Evolutionary conservation across 495 filamentous ascomycete genomes (phyloP), one percentile per base, ranked within the genome.

Genomic region (Xylaria castorea): DNA sequence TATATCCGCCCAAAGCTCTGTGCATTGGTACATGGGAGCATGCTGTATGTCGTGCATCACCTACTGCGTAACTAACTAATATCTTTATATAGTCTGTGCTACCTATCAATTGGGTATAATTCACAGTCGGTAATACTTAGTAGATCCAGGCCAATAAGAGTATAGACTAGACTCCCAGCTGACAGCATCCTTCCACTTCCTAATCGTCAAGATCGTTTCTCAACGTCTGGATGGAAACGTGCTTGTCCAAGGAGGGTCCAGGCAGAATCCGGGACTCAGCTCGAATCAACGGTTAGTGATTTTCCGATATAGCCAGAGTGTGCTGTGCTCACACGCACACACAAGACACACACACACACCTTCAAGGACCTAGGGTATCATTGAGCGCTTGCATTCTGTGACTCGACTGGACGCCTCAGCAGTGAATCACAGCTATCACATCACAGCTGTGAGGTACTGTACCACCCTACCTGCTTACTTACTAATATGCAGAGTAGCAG

Each of bases 361-460:
- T 63, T 65, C 50, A 60, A 42, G 25, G 70, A 1, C 63, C 27
- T 27, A 51, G 70, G 70, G 70, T 72, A 48, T 42, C 70, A 72
- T 51, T 51, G 51, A 61, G 70, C 70, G 70, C 70, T 72, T 72
- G 42, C 46, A n/a, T 55, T 72, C 46, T 72, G 70, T 60, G 70
- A 60, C 70, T 20, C 27, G 53, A 72, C 40, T 66, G 64, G 64
- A 61, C 68, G 25, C 20, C 40, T 55, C 53, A 55, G 51, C 61
- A 34, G 18, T 61, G 63, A 46, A n/a, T 60, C 70, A 67, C 48
- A 53, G 38, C 50, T 46, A 67, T 58, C 70, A 66, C 69, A 65
- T 69, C 53, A 55, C 66, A 69, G 34, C 67, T 60, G 53, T 18
- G 58, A 64, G 58, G 57, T 34, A 63, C 55, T 40, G 20, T 71